Percentiles rank a stretch among this genome's conserved stretches.
These are phyloP conservation scores for Chalaropsis thielavioides DNA, from an alignment of 2,329 filamentous ascomycete species.

Conservation along the genomic window DNA sequence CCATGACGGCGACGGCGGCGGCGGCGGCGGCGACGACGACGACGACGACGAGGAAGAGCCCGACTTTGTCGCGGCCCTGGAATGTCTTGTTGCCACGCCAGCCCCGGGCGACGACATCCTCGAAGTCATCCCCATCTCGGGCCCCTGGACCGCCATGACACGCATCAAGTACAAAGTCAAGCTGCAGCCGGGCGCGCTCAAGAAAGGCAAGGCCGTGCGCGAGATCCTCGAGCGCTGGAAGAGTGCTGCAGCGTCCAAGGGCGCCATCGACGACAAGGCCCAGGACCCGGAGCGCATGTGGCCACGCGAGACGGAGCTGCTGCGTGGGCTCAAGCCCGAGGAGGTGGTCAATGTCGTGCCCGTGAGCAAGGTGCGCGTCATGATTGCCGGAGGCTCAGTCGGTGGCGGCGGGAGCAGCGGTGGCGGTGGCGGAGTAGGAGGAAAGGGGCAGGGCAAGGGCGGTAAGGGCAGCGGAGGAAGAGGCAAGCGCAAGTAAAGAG, in stretches of 20 bases:
- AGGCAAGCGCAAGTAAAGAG: constrained; percentile 28
- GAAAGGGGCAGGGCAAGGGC: constrained; percentile 22
- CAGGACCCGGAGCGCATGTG: constrained; percentile 62
- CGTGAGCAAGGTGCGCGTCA: constrained; percentile 64
- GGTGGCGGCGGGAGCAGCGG: constrained; percentile 30
- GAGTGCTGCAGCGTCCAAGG: constrained; percentile 43
- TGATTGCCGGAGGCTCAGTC: constrained; percentile 48
- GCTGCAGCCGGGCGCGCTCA: constrained; percentile 73
- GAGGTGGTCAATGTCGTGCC: constrained; percentile 71
- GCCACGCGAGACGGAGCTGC: constrained; percentile 71
- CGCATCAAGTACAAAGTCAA: constrained; percentile 90
- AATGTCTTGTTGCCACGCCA: constrained; percentile 63
- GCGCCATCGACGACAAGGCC: constrained; percentile 44
- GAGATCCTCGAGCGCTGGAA: constrained; percentile 80
- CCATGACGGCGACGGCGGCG: constrained; percentile 28
- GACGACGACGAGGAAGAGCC: constrained; percentile 45
- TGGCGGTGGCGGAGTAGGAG: constrained; percentile 25
- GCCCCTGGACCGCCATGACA: constrained; percentile 47
- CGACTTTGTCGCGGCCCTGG: constrained; percentile 42
- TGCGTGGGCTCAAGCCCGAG: constrained; percentile 65
- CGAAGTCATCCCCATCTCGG: constrained; percentile 49
- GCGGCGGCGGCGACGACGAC: constrained; percentile 36
- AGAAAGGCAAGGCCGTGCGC: constrained; percentile 89
- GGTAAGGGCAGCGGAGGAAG: constrained; percentile 24
- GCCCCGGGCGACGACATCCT: constrained; percentile 71